phyloP scores from a whole-genome alignment of 345 rosid genomes.

The Viola odorata region DNA sequence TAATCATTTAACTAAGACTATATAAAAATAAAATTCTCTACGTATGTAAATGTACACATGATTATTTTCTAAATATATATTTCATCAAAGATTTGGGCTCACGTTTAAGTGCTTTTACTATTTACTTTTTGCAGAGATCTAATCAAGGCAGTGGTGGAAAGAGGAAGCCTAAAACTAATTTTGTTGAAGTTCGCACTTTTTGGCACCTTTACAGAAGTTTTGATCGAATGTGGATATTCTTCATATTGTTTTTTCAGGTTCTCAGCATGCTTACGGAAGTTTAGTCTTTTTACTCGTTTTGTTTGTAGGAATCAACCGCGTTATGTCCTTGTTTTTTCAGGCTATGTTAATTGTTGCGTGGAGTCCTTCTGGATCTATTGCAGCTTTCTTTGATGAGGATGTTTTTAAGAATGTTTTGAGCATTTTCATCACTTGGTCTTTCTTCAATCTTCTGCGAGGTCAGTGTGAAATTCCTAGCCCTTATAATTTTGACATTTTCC shows the following conservation, averaged over 20 bases:
- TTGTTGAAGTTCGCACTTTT: constrained; percentile 97
- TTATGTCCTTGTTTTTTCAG: constrained; percentile 37
- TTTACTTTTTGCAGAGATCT: constrained; percentile 40
- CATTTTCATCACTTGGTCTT: constrained; percentile 81
- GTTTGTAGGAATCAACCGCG: constrained; percentile 10
- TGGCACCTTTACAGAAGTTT: constrained; percentile 91
- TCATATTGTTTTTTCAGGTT: constrained; percentile 84
- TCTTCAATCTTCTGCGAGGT: constrained; percentile 90
- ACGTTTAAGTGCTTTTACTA: neutral
- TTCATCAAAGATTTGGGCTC: neutral
- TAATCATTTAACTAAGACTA: no score
- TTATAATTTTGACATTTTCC: neutral
- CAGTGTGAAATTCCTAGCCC: constrained; percentile 10
- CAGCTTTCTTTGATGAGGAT: constrained; percentile 52
- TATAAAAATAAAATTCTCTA: no score
- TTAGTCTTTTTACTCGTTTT: constrained; percentile 11
- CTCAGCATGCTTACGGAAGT: constrained; percentile 7
- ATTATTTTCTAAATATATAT: neutral
- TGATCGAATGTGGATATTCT: constrained; percentile 98
- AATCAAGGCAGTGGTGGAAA: constrained; percentile 41
- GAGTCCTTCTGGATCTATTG: constrained; percentile 64
- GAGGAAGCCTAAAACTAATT: constrained; percentile 85
- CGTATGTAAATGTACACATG: no score
- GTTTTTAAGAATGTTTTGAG: constrained; percentile 61
- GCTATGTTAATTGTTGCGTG: constrained; percentile 88